Conservation (phyloP, 1,284 basidiomycete genomes). For the Leccinum huronense region DNA sequence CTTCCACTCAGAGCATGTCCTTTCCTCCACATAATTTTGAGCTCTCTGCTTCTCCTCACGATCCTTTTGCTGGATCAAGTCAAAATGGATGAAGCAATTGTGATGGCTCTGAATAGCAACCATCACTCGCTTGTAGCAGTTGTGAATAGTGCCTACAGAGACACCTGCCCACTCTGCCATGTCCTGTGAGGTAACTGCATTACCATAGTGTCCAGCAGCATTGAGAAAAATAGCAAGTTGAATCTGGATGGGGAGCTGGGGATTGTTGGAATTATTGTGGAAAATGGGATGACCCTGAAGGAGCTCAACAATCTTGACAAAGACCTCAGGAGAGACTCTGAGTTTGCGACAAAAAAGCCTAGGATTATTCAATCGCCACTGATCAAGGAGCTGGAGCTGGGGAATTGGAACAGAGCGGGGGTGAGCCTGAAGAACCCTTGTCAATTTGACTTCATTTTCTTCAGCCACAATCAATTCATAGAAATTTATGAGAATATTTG, state of each 20-base stretch:
- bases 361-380: constrained; percentile 16
- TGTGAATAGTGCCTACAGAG: constrained; percentile 29
- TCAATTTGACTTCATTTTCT: constrained; percentile 8
- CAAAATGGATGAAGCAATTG: constrained; percentile 10
- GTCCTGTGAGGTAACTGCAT: constrained; percentile 32
- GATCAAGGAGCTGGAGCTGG: constrained; percentile 16
- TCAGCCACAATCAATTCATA: background rate
- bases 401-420: background rate
- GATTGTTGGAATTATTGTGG: background rate
- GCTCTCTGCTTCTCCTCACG: background rate
- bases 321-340: constrained; percentile 27
- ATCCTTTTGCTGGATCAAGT: background rate
- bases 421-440: background rate
- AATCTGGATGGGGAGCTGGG: constrained; percentile 28
- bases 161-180: constrained; percentile 39
- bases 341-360: constrained; percentile 29
- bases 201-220: constrained; percentile 35
- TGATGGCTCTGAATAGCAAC: constrained; percentile 12
- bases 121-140: constrained; percentile 23
- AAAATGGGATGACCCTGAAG: constrained; percentile 27
- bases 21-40: background rate
- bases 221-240: constrained; percentile 36
- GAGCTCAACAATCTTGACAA: constrained; percentile 20
- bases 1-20: constrained; percentile 9
- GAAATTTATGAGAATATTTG: background rate